Evolutionary conservation across 2,329 filamentous ascomycete genomes (phyloP).

Genomic region (Xylaria sp.): DNA sequence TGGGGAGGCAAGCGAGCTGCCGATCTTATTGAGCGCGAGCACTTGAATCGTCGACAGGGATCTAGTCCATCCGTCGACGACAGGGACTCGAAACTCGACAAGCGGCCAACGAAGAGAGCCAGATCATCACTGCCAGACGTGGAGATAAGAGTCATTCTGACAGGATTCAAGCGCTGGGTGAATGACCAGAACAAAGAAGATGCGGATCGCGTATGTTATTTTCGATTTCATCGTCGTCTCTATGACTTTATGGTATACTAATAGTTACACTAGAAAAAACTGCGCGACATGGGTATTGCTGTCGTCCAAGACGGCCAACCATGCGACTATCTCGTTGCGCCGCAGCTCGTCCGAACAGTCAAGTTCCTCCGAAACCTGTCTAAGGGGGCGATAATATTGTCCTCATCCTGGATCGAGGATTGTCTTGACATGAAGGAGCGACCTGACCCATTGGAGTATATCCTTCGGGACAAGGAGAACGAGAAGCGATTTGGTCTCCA

Average conservation of each 20-base stretch:
- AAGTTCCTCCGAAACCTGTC: slow-evolving; percentile 91
- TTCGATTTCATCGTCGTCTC: neutral
- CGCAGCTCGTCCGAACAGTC: slow-evolving; percentile 78
- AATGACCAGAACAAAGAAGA: slow-evolving; percentile 69
- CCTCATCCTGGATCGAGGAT: slow-evolving; percentile 70
- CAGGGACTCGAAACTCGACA: slow-evolving; percentile 40
- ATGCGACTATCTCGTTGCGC: slow-evolving; percentile 84
- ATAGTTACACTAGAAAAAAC: slow-evolving; percentile 55
- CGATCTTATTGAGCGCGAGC: slow-evolving; percentile 51
- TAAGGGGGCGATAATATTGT: slow-evolving; percentile 70
- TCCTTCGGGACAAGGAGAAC: slow-evolving; percentile 64
- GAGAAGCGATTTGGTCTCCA: slow-evolving; percentile 68
- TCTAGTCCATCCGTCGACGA: slow-evolving; percentile 36
- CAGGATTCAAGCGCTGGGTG: slow-evolving; percentile 79
- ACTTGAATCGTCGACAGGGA: slow-evolving; percentile 31
- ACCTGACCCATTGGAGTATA: slow-evolving; percentile 59
- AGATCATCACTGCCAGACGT: slow-evolving; percentile 61
- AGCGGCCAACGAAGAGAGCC: slow-evolving; percentile 54
- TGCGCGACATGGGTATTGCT: slow-evolving; percentile 77
- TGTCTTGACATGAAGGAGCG: slow-evolving; percentile 65
- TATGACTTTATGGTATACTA: slow-evolving; percentile 14
- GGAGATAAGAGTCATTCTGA: slow-evolving; percentile 71
- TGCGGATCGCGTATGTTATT: slow-evolving; percentile 64
- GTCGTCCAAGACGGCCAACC: slow-evolving; percentile 69
- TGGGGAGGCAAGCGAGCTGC: slow-evolving; percentile 62